A percentile compares a stretch with the other conserved stretches of the same genome.
Conservation (phyloP, 768 basidiomycete species). For the Russula virescens region DNA sequence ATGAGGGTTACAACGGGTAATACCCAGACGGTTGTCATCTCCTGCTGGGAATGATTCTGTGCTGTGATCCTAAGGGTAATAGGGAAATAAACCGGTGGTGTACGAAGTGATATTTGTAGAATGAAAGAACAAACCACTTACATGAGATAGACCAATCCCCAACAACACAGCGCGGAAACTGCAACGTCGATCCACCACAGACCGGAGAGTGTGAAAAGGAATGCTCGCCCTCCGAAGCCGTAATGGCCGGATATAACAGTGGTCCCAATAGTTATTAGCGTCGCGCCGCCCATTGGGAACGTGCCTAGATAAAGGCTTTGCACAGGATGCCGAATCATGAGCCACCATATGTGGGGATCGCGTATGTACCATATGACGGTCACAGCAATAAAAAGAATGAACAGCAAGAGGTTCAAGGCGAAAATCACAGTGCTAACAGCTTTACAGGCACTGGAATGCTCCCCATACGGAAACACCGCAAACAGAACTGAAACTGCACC, state of each 20-base stretch:
- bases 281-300: slow-evolving; percentile 56
- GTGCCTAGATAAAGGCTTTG: slow-evolving; percentile 46
- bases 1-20: slow-evolving; percentile 71
- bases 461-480: slow-evolving; percentile 51
- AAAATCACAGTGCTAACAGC: slow-evolving; percentile 46
- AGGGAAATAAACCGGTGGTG: neutral
- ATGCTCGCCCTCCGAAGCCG: slow-evolving; percentile 44
- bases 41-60: slow-evolving; percentile 50
- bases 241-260: slow-evolving; percentile 40
- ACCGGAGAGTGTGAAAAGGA: slow-evolving; percentile 53
- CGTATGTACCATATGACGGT: slow-evolving; percentile 46
- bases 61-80: neutral
- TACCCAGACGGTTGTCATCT: slow-evolving; percentile 62
- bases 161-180: slow-evolving; percentile 52
- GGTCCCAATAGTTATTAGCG: slow-evolving; percentile 49
- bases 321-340: slow-evolving; percentile 45
- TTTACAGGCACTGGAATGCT: slow-evolving; percentile 36
- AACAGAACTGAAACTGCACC: slow-evolving; percentile 53
- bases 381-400: slow-evolving; percentile 39
- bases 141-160: slow-evolving; percentile 63
- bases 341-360: slow-evolving; percentile 44
- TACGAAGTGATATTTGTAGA: neutral
- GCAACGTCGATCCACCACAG: slow-evolving; percentile 65
- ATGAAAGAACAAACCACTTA: slow-evolving; percentile 36
- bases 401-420: slow-evolving; percentile 42